Evolutionary conservation across 225 moss, liverwort and hornwort species (phyloP).

Genomic region (Pleurozium schreberi): DNA sequence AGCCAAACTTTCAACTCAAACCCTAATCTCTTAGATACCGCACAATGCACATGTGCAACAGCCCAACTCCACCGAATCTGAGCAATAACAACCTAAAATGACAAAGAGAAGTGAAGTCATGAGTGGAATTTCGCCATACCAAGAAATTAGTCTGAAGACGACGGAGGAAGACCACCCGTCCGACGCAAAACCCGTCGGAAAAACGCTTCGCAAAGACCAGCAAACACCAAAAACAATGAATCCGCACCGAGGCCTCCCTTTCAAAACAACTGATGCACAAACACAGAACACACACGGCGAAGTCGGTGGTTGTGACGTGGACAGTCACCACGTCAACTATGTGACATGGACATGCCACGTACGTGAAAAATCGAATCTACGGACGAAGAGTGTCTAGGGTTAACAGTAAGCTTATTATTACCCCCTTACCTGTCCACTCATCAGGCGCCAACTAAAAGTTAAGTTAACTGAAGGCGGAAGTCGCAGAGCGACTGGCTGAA

Average conservation of each 20-base stretch:
- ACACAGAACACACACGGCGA: not conserved
- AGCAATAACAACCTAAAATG: not conserved
- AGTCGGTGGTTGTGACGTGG: not conserved
- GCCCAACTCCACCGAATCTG: not conserved
- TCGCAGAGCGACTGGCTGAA: too few species aligned
- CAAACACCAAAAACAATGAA: not conserved
- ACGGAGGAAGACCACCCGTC: not conserved
- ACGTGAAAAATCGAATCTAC: not conserved
- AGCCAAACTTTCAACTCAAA: not conserved
- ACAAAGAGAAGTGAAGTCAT: not conserved
- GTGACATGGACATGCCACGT: not conserved
- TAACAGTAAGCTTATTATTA: too few species aligned
- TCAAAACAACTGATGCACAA: not conserved
- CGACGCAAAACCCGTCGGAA: not conserved
- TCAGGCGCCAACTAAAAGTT: too few species aligned
- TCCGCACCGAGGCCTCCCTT: not conserved
- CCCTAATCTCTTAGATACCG: not conserved
- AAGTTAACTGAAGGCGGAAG: too few species aligned
- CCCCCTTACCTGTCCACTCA: too few species aligned
- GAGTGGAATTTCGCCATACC: not conserved
- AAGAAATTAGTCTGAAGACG: not conserved
- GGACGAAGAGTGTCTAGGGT: too few species aligned
- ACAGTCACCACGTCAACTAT: not conserved
- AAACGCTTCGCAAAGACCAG: not conserved
- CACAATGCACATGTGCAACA: not conserved